Base-by-base conservation (phyloP, 2,329 filamentous ascomycete genomes). In the Domatiomyces catenatus region DNA sequence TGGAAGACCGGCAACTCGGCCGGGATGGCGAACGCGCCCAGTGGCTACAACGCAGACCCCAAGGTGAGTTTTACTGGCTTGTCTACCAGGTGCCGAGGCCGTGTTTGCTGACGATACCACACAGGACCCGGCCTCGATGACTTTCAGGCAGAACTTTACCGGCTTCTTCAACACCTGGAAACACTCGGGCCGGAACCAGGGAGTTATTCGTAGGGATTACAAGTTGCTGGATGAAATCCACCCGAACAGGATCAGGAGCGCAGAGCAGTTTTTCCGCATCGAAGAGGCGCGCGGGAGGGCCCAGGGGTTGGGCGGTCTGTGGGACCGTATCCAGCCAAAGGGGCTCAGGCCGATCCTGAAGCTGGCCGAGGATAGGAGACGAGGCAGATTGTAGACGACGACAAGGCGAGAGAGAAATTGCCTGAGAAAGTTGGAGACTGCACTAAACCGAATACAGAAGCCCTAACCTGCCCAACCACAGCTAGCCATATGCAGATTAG, bases 91-190 rank as follows among this genome's bases (percentile, higher is more conserved):
- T n/a, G n/a, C n/a, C n/a, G n/a, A n/a, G n/a, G n/a, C n/a, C n/a
- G n/a, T n/a, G n/a, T n/a, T 24, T 10, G 24, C 22, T 28, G 10
- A 42, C 48, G n/a, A n/a, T 39, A 50, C 43, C 8, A 48, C 47
- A 22, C 44, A 50, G 4, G 69, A 70, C 53, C 57, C 64, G 17
- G 61, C 65, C 2, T 58, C 63, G 8, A 62, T 71, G 64, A 72
- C 59, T 1, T 50, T 71, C 4, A 60, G 61, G 32, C 59, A 72
- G 45, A 77, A 76, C 55, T 77, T 77, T 55, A 69, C 67, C 0
- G 73, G 67, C 0, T 76, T 72, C 55, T 77, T 73, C 70, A 71
- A 67, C 50, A 52, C 70, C 48, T 77, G 67, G 64, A 66, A 62
- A 45, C 49, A 67, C 49, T 69, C 68, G 1, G 67, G 66, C 0